A percentile compares a stretch with the other conserved stretches of the same genome.
phyloP scores from a whole-genome alignment of 306 rosid genomes.

The Prunus fruticosa region DNA sequence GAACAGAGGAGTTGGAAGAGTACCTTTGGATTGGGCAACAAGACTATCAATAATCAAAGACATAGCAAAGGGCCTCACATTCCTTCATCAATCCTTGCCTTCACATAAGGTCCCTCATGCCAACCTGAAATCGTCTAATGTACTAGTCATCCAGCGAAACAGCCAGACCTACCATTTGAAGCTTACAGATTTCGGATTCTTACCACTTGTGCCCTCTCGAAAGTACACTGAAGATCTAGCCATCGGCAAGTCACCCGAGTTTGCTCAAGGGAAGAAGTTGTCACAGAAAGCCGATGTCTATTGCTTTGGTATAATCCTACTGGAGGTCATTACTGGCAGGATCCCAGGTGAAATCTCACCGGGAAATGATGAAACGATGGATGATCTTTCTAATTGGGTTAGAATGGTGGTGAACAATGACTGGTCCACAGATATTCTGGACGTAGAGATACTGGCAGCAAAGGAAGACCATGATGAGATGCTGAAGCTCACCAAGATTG shows the following conservation, averaged over 20 bases:
- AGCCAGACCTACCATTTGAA: constrained; percentile 39
- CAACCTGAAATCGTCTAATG: constrained; percentile 64
- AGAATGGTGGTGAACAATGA: constrained; percentile 61
- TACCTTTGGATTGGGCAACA: constrained; percentile 53
- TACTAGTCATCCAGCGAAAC: constrained; percentile 32
- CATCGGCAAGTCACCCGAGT: constrained; percentile 57
- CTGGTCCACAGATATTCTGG: constrained; percentile 76
- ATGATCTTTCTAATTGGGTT: constrained; percentile 72
- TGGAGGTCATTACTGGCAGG: constrained; percentile 71
- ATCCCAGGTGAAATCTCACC: constrained; percentile 50
- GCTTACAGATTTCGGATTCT: constrained; percentile 60
- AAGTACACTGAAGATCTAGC: constrained; percentile 35
- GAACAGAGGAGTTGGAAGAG: constrained; percentile 51
- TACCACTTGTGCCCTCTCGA: constrained; percentile 36
- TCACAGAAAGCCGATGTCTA: constrained; percentile 58
- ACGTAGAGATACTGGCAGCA: constrained; percentile 50
- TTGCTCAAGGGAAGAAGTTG: constrained; percentile 50
- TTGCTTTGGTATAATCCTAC: constrained; percentile 63
- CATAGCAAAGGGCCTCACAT: constrained; percentile 62
- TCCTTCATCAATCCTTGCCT: constrained; percentile 60
- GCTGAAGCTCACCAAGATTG: constrained; percentile 61
- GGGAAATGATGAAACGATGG: constrained; percentile 29
- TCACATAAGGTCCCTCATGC: constrained; percentile 65
- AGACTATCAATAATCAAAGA: constrained; percentile 58
- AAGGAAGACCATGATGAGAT: constrained; percentile 63